phyloP scores from a whole-genome alignment of 768 basidiomycete species.

The Melanogaster broomeanus region DNA sequence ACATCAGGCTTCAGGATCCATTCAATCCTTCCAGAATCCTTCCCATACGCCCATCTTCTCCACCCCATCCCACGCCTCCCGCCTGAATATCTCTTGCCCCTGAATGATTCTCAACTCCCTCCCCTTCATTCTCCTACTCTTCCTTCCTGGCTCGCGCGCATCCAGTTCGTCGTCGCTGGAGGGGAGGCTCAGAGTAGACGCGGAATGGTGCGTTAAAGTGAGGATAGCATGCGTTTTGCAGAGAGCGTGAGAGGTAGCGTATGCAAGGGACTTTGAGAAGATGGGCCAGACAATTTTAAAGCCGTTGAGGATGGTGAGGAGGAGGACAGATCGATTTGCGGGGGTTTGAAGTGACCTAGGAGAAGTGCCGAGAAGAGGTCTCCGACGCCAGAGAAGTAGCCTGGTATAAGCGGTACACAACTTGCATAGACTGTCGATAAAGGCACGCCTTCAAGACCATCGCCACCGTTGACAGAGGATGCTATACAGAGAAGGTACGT shows the following conservation, averaged over 20 bases:
- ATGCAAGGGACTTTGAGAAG: conserved; percentile 21
- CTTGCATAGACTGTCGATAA: conserved; percentile 62
- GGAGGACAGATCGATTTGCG: neutral
- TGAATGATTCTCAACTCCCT: conserved; percentile 86
- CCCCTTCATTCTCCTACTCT: conserved; percentile 73
- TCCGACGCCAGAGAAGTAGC: conserved; percentile 96
- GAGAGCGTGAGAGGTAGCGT: conserved; percentile 67
- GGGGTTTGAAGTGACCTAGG: conserved; percentile 69
- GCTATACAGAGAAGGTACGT: conserved; percentile 79
- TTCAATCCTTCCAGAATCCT: conserved; percentile 32
- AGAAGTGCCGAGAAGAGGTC: conserved; percentile 95
- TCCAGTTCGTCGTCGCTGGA: conserved; percentile 84
- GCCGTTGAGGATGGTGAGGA: conserved; percentile 3
- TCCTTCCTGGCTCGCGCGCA: conserved; percentile 57
- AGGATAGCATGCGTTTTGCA: conserved; percentile 78
- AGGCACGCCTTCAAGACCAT: conserved; percentile 10
- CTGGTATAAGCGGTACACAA: conserved; percentile 75
- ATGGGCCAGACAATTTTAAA: neutral
- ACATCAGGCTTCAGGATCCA: neutral
- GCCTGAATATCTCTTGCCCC: conserved; percentile 68
- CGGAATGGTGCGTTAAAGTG: conserved; percentile 55
- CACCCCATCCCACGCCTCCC: conserved; percentile 34
- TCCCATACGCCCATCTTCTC: conserved; percentile 34
- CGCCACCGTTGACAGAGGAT: conserved; percentile 49
- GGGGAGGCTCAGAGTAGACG: conserved; percentile 49